Evolutionary conservation across 2,329 filamentous ascomycete species (phyloP).

Genomic region (Fusarium vanettenii): DNA sequence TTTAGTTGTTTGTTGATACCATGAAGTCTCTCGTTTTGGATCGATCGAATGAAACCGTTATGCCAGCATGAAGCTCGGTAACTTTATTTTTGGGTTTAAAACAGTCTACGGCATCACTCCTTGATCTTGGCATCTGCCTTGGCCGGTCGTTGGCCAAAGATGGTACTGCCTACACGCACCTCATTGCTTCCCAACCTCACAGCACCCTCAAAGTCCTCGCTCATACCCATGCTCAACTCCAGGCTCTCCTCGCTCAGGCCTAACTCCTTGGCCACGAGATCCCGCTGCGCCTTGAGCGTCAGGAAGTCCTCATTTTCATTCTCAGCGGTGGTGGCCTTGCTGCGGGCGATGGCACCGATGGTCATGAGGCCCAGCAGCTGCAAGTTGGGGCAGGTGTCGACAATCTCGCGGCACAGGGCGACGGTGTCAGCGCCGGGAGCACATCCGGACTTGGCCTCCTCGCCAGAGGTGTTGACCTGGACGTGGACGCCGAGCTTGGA

Average conservation of each 20-base stretch:
- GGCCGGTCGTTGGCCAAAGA: slow-evolving; percentile 86
- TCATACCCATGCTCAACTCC: slow-evolving; percentile 99
- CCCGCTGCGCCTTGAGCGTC: slow-evolving; percentile 74
- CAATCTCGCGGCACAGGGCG: slow-evolving; percentile 76
- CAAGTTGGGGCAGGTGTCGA: slow-evolving; percentile 77
- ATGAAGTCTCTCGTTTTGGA: slow-evolving; percentile 37
- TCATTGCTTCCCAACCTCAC: slow-evolving; percentile 86
- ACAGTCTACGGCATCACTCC: slow-evolving; percentile 46
- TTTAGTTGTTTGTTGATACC: slow-evolving; percentile 42
- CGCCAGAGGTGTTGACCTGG: slow-evolving; percentile 95
- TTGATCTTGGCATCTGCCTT: slow-evolving; percentile 82
- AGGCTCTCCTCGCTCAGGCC: slow-evolving; percentile 63
- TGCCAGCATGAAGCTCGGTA: background rate
- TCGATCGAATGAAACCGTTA: slow-evolving; percentile 29
- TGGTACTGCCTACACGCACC: slow-evolving; percentile 92
- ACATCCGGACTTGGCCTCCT: slow-evolving; percentile 86
- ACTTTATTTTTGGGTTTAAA: slow-evolving; percentile 3
- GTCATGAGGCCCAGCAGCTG: slow-evolving; percentile 91
- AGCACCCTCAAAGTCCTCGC: slow-evolving; percentile 92
- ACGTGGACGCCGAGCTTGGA: slow-evolving; percentile 79
- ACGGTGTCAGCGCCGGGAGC: slow-evolving; percentile 72
- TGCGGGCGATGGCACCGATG: slow-evolving; percentile 92
- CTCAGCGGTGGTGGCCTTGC: slow-evolving; percentile 76
- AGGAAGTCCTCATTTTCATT: slow-evolving; percentile 94
- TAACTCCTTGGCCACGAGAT: slow-evolving; percentile 71